Evolutionary conservation across 2,329 filamentous ascomycete species (phyloP).

Genomic region (Neopestalotiopsis sp.): DNA sequence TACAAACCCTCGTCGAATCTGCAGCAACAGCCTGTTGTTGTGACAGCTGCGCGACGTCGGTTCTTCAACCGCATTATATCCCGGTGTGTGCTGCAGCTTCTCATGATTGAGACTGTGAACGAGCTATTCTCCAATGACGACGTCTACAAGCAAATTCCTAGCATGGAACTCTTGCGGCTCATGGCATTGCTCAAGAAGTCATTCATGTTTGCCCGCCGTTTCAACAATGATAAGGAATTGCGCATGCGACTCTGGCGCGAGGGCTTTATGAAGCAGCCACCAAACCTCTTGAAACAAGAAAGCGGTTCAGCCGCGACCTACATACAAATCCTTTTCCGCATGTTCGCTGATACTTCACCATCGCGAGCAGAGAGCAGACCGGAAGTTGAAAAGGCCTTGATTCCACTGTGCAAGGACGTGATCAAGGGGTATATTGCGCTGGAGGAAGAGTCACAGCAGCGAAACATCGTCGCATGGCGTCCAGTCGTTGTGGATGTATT

Average conservation of each 20-base stretch:
- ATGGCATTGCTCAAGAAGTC: constrained; percentile 96
- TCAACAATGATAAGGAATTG: constrained; percentile 97
- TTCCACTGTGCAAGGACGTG: constrained; percentile 95
- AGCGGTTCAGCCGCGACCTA: constrained; percentile 92
- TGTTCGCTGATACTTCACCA: constrained; percentile 90
- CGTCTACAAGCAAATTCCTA: constrained; percentile 93
- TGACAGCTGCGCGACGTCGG: constrained; percentile 88
- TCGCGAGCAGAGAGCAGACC: constrained; percentile 79
- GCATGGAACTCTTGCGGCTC: constrained; percentile 82
- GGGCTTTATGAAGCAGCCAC: constrained; percentile 99
- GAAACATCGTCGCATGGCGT: constrained; percentile 96
- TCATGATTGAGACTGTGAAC: constrained; percentile 99
- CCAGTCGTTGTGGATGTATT: constrained; percentile 97
- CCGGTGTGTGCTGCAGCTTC: constrained; percentile 92
- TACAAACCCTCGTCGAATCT: constrained; percentile 79
- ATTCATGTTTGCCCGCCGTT: constrained; percentile 94
- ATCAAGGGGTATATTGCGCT: constrained; percentile 83
- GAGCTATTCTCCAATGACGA: constrained; percentile 97
- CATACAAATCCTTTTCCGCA: constrained; percentile 91
- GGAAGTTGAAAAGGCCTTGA: constrained; percentile 88
- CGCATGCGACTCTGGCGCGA: constrained; percentile 94
- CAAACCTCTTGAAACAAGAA: constrained; percentile 97
- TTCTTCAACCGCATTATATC: constrained; percentile 99
- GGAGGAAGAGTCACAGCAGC: constrained; percentile 94
- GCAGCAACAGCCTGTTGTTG: constrained; percentile 87